Base-by-base conservation (phyloP, 257 asterid species). In the Solanum chiquidenum region DNA sequence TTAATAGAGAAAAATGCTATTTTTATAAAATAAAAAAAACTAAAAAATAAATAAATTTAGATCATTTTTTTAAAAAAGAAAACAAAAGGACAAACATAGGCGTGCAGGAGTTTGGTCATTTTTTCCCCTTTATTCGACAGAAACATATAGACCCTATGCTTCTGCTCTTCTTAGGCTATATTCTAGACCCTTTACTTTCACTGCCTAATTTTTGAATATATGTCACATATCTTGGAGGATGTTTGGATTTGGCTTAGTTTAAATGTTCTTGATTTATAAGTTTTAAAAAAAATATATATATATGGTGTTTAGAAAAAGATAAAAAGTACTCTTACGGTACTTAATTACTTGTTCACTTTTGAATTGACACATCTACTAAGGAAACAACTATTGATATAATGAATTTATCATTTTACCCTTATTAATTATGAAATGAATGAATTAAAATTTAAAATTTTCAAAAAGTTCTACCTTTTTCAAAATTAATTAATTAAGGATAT, bases 81-180 rank as follows among this genome's bases (percentile, higher is more conserved):
- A 79, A 16, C 21, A 77, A 79, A 44, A 44, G 0, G 40, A 46
- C 27, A 80, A 80, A 73, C 66, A 87, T 82, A 87, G 90, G 94
- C 93, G 92, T 93, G 94, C 91, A 93, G 91, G 93, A 25, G 90
- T 55, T 69, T 64, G 89, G 74, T 55, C 88, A 89, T 83, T 88
- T 91, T 46, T 29, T 14, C 1, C 6, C 40, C 85, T 27, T 46
- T 44, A 79, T 46, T 79, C 66, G 9, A 27, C 85, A 79, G 62
- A 77, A 55, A 14, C 13, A 77, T 38, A 76, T 33, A 52, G 62
- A 75, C 55, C 55, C 18, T 11, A 40, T 40, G 84, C 60, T 76
- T 25, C 64, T 79, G 42, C 66, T 46, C 13, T 46, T 46, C 40
- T 46, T 27, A 27, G 66, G 46, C 42, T 46, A 27, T 29, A 27